These are phyloP conservation scores for Perilla frutescens DNA, from an alignment of 257 asterid genomes.

Conservation along the genomic window DNA sequence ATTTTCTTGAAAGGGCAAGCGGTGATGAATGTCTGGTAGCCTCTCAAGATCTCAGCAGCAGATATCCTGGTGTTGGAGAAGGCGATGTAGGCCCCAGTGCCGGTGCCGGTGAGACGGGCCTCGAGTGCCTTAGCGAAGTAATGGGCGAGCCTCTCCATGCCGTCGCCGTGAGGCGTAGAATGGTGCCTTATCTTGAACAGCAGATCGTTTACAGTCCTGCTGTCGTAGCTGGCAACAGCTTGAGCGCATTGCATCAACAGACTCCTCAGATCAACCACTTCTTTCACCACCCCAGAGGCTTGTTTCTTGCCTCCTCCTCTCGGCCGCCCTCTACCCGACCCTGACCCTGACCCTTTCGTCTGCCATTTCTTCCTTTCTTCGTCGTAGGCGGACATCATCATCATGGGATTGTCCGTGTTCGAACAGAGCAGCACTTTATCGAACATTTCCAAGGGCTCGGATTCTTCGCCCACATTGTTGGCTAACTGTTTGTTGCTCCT, in stretches of 20 bases:
- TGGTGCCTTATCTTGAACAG: conserved; percentile 46
- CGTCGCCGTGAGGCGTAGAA: conserved; percentile 56
- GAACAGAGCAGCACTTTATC: conserved; percentile 57
- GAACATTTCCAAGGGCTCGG: conserved; percentile 49
- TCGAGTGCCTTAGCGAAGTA: conserved; percentile 57
- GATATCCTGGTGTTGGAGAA: conserved; percentile 39
- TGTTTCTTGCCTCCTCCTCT: conserved; percentile 43
- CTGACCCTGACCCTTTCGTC: neutral
- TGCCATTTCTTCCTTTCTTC: conserved; percentile 18
- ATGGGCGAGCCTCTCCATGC: conserved; percentile 52
- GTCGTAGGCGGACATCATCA: neutral
- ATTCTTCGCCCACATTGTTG: conserved; percentile 35
- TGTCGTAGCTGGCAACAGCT: conserved; percentile 49
- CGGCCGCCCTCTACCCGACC: conserved; percentile 44
- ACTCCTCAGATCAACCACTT: conserved; percentile 49
- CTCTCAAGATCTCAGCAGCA: conserved; percentile 50
- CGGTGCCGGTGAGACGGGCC: conserved; percentile 57
- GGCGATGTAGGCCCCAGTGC: conserved; percentile 29
- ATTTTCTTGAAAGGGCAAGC: conserved; percentile 55
- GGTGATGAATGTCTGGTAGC: conserved; percentile 47
- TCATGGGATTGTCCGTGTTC: neutral
- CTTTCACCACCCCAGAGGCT: conserved; percentile 15
- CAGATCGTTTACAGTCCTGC: conserved; percentile 34
- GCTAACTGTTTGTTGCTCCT: conserved; percentile 48
- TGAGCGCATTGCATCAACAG: conserved; percentile 57